Evolutionary conservation across 495 filamentous ascomycete species (phyloP).

Genomic region (Saxispiralis lemnorum): DNA sequence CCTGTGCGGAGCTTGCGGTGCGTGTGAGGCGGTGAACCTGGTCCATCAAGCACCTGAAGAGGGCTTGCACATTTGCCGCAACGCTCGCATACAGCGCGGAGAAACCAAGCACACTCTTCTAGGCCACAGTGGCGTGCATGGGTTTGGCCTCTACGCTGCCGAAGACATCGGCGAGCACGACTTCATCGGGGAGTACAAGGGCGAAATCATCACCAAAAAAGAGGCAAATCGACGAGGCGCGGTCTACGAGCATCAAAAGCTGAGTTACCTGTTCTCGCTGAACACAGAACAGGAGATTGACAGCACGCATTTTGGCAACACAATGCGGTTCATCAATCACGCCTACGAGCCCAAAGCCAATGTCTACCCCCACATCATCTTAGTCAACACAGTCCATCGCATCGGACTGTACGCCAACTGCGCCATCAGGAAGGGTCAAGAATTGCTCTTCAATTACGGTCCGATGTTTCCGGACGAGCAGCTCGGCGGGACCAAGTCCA

Average conservation of each 20-base stretch:
- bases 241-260: conserved; percentile 41
- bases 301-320: conserved; percentile 31
- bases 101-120: conserved; percentile 41
- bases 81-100: conserved; percentile 43
- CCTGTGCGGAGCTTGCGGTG: conserved; percentile 48
- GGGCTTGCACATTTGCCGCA: conserved; percentile 38
- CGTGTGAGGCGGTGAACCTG: conserved; percentile 42
- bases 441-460: conserved; percentile 53
- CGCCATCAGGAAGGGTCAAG: conserved; percentile 43
- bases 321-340: conserved; percentile 54
- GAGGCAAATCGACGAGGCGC: conserved; percentile 49
- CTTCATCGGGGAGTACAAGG: conserved; percentile 56
- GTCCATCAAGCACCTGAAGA: conserved; percentile 36
- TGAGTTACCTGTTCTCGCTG: conserved; percentile 49
- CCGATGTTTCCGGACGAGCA: conserved; percentile 8
- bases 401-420: conserved; percentile 48
- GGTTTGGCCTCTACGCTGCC: conserved; percentile 48
- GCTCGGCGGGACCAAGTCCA: conserved; percentile 7
- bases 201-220: conserved; percentile 45
- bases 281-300: conserved; percentile 31
- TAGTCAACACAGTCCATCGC: conserved; percentile 47
- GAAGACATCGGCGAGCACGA: conserved; percentile 41
- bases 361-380: conserved; percentile 38
- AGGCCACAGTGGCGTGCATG: conserved; percentile 42
- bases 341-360: conserved; percentile 30